Conservation (phyloP, 805 yeast genomes). For the Saturnispora quitensis region DNA sequence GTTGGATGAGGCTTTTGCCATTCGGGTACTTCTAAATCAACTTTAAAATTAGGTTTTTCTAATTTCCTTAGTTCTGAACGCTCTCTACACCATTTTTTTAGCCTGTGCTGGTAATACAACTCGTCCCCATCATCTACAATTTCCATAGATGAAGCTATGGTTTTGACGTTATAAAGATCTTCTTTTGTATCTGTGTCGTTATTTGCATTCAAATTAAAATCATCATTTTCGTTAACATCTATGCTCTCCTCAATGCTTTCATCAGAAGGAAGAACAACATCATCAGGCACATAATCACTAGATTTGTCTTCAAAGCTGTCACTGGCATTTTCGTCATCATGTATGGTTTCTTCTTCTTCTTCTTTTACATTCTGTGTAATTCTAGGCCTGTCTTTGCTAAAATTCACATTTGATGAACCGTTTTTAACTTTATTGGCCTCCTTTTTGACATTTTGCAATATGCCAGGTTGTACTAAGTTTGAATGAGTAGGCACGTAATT, state of each 20-base stretch:
- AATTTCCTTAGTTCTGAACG: conserved; percentile 38
- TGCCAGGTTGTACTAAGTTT: conserved; percentile 43
- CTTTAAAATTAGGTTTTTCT: conserved; percentile 22
- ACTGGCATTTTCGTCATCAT: conserved; percentile 18
- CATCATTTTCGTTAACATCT: conserved; percentile 12
- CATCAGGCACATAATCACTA: conserved; percentile 11
- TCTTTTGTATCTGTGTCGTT: background rate
- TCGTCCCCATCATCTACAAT: conserved; percentile 75
- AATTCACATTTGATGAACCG: background rate
- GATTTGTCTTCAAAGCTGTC: conserved; percentile 11
- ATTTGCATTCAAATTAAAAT: background rate
- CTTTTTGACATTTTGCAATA: conserved; percentile 17
- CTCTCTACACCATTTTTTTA: conserved; percentile 48
- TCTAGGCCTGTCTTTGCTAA: background rate
- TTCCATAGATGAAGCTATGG: background rate
- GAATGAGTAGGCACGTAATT: conserved; percentile 31
- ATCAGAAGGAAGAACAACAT: conserved; percentile 7
- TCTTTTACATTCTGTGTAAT: background rate
- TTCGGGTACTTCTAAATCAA: conserved; percentile 36
- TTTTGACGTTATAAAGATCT: conserved; percentile 1
- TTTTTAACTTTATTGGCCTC: background rate
- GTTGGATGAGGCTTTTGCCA: conserved; percentile 74
- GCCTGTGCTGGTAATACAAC: conserved; percentile 45
- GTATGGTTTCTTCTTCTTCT: conserved; percentile 17
- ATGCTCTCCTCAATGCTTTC: conserved; percentile 6